Evolutionary conservation across 108 stramenopile species (phyloP), one percentile per base, ranked within the genome.

Genomic region (Aurantiochytrium sp.): DNA sequence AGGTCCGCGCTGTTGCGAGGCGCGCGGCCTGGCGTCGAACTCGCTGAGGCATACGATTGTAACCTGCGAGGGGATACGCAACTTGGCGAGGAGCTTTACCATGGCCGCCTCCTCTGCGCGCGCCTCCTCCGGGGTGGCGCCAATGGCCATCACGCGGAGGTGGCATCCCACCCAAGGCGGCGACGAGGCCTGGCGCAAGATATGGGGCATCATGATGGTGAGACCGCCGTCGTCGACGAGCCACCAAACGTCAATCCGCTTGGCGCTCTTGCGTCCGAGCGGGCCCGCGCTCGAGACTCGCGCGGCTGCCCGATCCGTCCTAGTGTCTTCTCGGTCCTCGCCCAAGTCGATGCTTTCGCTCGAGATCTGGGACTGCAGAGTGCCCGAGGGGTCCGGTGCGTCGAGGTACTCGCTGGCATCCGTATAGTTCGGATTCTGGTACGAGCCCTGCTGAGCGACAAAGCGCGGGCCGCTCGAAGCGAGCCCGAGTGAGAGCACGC

Each of bases 181-280:
- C 12, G 73, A 81, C 17, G 39, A 48, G 6, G 42, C 52, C 68
- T 73, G 87, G 0, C 41, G 68, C 50, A 88, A 45, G 1, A 88
- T 69, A 30, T 52, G 73, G 31, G 88, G 85, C 37, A 88, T 27
- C 81, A 88, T 37, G 31, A 88, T 55, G 17, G 88, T 39, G 17
- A 88, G 54, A 19, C 88, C 88, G 42, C 88, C 88, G 55, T 88
- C 88, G 55, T 88, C 88, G 4, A 53, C 73, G 1, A 88, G 81
- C 88, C 88, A 88, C 81, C 69, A 85, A 8, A 88, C 88, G 55
- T 88, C 88, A 37, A 88, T 85, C 5, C 86, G 54, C 86, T 32
- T 34, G 1, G 17, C 86, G 19, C 42, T 48, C 30, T 81, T 81
- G 1, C 73, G 73, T 8, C 59, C 59, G 34, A 65, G 15, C 1